A percentile compares a stretch with the other conserved stretches of the same genome.
These are phyloP conservation scores for Pharnaceum exiguum DNA, from an alignment of 148 eudicot genomes.

Conservation along the genomic window DNA sequence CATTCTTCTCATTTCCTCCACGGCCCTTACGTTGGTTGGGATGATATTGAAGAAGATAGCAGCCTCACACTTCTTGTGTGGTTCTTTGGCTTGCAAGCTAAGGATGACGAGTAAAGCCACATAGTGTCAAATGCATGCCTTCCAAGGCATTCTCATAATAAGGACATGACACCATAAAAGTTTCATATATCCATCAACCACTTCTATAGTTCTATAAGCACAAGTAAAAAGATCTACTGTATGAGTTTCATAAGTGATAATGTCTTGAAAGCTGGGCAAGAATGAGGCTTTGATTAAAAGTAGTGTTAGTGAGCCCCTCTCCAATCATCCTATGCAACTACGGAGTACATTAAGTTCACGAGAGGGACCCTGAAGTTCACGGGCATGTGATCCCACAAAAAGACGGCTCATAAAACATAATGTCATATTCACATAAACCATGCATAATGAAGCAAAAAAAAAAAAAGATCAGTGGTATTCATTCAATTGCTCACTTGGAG, in stretches of 20 bases:
- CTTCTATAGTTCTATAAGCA: slow-evolving; percentile 10
- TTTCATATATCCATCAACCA: slow-evolving; percentile 3
- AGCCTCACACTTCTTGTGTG: slow-evolving; percentile 22
- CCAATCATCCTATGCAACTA: slow-evolving; percentile 9
- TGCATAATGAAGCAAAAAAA: background rate
- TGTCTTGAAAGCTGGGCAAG: background rate
- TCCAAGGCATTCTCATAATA: slow-evolving; percentile 23
- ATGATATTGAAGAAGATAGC: slow-evolving; percentile 21
- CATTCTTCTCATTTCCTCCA: slow-evolving; percentile 12
- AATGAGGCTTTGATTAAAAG: background rate
- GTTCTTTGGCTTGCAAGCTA: background rate
- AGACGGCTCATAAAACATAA: slow-evolving; percentile 29
- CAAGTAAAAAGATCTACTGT: slow-evolving; percentile 4
- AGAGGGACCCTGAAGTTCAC: slow-evolving; percentile 26
- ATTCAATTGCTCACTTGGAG: background rate
- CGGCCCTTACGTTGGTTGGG: slow-evolving; percentile 5
- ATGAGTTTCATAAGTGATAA: background rate
- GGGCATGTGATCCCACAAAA: slow-evolving; percentile 28
- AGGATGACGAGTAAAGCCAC: slow-evolving; percentile 14
- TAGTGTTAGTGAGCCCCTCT: background rate
- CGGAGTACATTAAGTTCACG: slow-evolving; percentile 21
- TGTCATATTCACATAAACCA: slow-evolving; percentile 18
- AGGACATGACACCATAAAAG: slow-evolving; percentile 22
- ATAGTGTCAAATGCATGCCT: slow-evolving; percentile 14
- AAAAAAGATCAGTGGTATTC: slow-evolving; percentile 1